Evolutionary conservation across 805 yeast species (phyloP).

Genomic region (Maudiozyma serrabonitensis): DNA sequence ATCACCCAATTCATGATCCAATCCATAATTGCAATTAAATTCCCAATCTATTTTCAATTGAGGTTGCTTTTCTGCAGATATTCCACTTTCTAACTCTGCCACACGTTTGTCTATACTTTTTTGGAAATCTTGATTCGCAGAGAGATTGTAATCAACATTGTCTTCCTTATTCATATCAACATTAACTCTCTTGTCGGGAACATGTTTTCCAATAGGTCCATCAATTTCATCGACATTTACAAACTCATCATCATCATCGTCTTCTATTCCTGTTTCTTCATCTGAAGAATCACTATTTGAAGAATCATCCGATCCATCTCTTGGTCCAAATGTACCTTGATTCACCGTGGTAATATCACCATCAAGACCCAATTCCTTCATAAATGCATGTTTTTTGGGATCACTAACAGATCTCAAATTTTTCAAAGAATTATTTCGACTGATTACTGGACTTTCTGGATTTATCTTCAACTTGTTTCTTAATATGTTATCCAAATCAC

Average conservation of each 20-base stretch:
- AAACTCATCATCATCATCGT: slow-evolving; percentile 23
- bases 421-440: background rate
- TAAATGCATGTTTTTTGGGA: slow-evolving; percentile 2
- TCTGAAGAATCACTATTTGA: background rate
- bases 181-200: slow-evolving; percentile 4
- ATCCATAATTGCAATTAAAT: slow-evolving; percentile 29
- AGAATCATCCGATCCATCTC: slow-evolving; percentile 7
- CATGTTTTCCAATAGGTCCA: slow-evolving; percentile 19
- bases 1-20: slow-evolving; percentile 36
- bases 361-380: slow-evolving; percentile 11
- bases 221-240: slow-evolving; percentile 31
- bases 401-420: background rate
- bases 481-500: slow-evolving; percentile 19
- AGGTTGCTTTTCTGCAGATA: slow-evolving; percentile 22
- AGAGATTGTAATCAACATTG: slow-evolving; percentile 25
- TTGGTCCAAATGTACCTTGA: background rate
- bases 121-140: slow-evolving; percentile 30
- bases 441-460: slow-evolving; percentile 10
- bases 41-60: slow-evolving; percentile 39
- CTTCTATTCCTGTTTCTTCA: slow-evolving; percentile 4
- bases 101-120: slow-evolving; percentile 30
- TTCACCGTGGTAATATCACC: slow-evolving; percentile 8
- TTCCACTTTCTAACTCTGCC: slow-evolving; percentile 17
- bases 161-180: background rate
- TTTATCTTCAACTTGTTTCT: slow-evolving; percentile 16